phyloP scores from a whole-genome alignment of 331 rosid genomes.

The Saraca asoca region DNA sequence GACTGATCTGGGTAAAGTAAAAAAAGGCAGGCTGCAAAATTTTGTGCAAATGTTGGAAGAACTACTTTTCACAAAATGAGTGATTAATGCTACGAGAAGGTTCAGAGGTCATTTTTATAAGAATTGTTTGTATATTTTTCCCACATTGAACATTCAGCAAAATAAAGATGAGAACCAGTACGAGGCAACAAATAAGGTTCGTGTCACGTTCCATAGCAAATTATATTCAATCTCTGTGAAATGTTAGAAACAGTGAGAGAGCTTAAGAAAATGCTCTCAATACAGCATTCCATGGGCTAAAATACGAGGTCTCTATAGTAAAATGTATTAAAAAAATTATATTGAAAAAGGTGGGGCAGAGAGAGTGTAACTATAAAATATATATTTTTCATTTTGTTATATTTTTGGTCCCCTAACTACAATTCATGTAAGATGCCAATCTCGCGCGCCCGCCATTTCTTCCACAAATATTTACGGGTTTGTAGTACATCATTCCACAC shows the following conservation, averaged over 20 bases:
- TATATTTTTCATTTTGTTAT: conserved; percentile 20
- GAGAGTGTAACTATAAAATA: conserved; percentile 12
- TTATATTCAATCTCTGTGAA: conserved; percentile 28
- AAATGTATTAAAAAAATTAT: not conserved
- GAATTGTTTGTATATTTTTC: not conserved
- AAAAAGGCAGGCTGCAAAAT: not conserved
- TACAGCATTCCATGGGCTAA: conserved; percentile 32
- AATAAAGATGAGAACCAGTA: conserved; percentile 1
- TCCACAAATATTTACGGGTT: conserved; percentile 31
- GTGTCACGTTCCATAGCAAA: conserved; percentile 27
- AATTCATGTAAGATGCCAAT: conserved; percentile 25
- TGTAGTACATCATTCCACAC: conserved; percentile 32
- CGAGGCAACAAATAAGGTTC: conserved; percentile 19
- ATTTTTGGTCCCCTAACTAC: conserved; percentile 33
- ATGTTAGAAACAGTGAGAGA: conserved; percentile 27
- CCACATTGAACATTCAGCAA: not conserved
- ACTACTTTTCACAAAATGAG: too few species aligned
- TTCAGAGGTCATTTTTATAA: too few species aligned
- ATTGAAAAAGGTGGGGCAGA: conserved; percentile 5
- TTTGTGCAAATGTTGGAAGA: not conserved
- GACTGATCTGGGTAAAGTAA: too few species aligned
- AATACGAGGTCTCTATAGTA: conserved; percentile 35
- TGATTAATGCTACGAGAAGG: too few species aligned
- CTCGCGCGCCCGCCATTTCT: conserved; percentile 30
- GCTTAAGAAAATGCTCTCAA: conserved; percentile 39